A percentile compares a stretch with the other conserved stretches of the same genome.
Conservation (phyloP, 495 filamentous ascomycete genomes). For the Aspergillus diversus region DNA sequence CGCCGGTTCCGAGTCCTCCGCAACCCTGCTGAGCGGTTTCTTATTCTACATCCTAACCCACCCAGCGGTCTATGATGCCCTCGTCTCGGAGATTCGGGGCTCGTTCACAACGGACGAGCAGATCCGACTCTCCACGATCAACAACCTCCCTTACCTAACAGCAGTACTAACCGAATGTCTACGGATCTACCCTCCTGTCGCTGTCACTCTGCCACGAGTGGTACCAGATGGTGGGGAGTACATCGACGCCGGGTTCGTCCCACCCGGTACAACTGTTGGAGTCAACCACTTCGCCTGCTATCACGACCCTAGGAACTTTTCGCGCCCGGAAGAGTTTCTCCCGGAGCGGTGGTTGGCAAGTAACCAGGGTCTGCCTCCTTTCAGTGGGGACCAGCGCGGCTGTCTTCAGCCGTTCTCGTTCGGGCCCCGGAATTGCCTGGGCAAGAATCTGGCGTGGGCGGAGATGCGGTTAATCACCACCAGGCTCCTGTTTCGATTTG, state of each 20-base stretch:
- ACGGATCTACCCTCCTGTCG: conserved; percentile 48
- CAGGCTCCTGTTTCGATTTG: conserved; percentile 8
- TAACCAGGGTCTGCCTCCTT: conserved; percentile 13
- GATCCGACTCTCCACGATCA: conserved; percentile 40
- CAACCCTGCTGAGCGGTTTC: conserved; percentile 54
- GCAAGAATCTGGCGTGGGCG: conserved; percentile 30
- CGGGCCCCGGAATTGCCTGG: conserved; percentile 45
- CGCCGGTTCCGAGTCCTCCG: conserved; percentile 55
- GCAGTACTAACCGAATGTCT: conserved; percentile 49
- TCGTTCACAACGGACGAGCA: conserved; percentile 14
- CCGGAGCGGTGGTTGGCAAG: conserved; percentile 48
- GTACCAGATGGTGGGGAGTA: conserved; percentile 42
- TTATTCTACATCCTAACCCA: conserved; percentile 49
- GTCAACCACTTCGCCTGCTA: conserved; percentile 25
- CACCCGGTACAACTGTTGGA: conserved; percentile 29
- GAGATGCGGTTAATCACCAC: conserved; percentile 14
- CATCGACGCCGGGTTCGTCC: conserved; percentile 41
- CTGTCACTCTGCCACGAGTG: conserved; percentile 34
- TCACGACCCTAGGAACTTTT: conserved; percentile 24
- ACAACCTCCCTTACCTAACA: conserved; percentile 43
- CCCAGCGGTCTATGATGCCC: neutral
- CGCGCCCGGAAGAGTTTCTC: conserved; percentile 33
- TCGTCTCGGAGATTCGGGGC: neutral
- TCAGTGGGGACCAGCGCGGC: conserved; percentile 29
- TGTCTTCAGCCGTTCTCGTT: conserved; percentile 41